These are phyloP conservation scores for Aschersonia sp. DNA, from an alignment of 2,329 filamentous ascomycete genomes.

Conservation along the genomic window DNA sequence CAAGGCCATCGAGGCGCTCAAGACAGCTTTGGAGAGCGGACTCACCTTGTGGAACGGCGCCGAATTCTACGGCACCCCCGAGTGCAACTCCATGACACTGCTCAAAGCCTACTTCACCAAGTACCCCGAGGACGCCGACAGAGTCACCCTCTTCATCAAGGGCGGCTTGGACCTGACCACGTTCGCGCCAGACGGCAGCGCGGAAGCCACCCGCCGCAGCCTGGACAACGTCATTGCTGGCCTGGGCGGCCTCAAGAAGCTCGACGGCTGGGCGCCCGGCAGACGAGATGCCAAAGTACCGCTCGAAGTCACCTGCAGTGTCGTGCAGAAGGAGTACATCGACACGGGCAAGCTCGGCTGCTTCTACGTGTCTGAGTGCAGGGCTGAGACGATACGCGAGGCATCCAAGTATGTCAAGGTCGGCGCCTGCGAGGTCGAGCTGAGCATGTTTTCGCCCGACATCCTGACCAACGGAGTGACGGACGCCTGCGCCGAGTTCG, in stretches of 20 bases:
- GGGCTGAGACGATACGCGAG: slow-evolving; percentile 31
- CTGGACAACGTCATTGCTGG: slow-evolving; percentile 39
- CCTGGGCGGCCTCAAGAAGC: slow-evolving; percentile 38
- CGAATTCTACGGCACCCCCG: slow-evolving; percentile 48
- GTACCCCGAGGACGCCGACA: slow-evolving; percentile 48
- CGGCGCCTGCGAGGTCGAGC: slow-evolving; percentile 36
- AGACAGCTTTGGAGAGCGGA: slow-evolving; percentile 30
- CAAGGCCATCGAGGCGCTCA: slow-evolving; percentile 37
- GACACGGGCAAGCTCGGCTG: slow-evolving; percentile 35
- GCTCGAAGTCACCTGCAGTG: slow-evolving; percentile 26
- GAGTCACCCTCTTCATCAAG: slow-evolving; percentile 49
- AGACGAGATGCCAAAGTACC: slow-evolving; percentile 37
- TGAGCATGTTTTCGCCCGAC: slow-evolving; percentile 34
- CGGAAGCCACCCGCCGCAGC: slow-evolving; percentile 37
- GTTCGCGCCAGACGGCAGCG: slow-evolving; percentile 31
- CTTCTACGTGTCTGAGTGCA: slow-evolving; percentile 36
- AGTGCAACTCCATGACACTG: slow-evolving; percentile 43
- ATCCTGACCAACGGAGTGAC: slow-evolving; percentile 35
- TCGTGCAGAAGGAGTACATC: slow-evolving; percentile 32
- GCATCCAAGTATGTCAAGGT: slow-evolving; percentile 29
- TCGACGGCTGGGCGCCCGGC: slow-evolving; percentile 46
- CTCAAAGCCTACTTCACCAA: slow-evolving; percentile 47
- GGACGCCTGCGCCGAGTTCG: slow-evolving; percentile 42
- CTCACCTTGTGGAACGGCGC: slow-evolving; percentile 45
- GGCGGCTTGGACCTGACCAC: slow-evolving; percentile 26